These are phyloP conservation scores for Starmerella gropengiesseri DNA, from an alignment of 805 yeast species.

Conservation along the genomic window DNA sequence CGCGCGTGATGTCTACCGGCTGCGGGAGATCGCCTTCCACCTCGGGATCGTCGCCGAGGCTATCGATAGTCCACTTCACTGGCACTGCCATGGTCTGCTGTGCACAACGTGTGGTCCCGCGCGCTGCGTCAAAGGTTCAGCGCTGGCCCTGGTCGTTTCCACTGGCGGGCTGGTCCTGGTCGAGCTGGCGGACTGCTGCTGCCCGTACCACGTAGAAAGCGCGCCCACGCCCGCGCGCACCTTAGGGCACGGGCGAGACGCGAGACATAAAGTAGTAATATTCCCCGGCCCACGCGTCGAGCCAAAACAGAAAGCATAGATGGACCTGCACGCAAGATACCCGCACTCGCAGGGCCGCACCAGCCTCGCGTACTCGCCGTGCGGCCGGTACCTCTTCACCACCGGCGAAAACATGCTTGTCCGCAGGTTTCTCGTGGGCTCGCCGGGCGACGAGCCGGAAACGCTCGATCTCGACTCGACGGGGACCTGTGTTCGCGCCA, in stretches of 20 bases:
- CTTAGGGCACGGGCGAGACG: conserved; percentile 1
- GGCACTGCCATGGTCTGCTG: not conserved
- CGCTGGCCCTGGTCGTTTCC: too few relatives aligned
- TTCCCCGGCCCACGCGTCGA: not conserved
- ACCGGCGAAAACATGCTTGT: conserved; percentile 31
- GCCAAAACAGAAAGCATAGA: not conserved
- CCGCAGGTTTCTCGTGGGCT: conserved; percentile 28
- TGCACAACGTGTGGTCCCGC: not conserved
- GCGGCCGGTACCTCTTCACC: conserved; percentile 29
- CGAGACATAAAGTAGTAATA: too few relatives aligned
- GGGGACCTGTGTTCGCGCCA: conserved; percentile 25
- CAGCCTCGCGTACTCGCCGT: conserved; percentile 28
- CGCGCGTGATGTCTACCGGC: conserved; percentile 27
- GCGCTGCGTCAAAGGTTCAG: too few relatives aligned
- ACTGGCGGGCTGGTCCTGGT: too few relatives aligned
- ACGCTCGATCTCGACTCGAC: conserved; percentile 25
- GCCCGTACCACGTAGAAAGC: too few relatives aligned
- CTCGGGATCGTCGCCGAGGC: conserved; percentile 6
- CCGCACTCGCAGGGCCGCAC: conserved; percentile 31
- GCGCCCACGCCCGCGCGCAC: too few relatives aligned
- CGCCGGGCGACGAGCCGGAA: conserved; percentile 27
- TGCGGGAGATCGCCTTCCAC: conserved; percentile 23
- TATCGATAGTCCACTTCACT: conserved; percentile 5
- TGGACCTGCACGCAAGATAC: conserved; percentile 24
- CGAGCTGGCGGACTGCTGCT: too few relatives aligned